Percentiles rank a stretch among this genome's conserved stretches.
These are phyloP conservation scores for Yarrowia deformans DNA, from an alignment of 805 yeast species.

Conservation along the genomic window DNA sequence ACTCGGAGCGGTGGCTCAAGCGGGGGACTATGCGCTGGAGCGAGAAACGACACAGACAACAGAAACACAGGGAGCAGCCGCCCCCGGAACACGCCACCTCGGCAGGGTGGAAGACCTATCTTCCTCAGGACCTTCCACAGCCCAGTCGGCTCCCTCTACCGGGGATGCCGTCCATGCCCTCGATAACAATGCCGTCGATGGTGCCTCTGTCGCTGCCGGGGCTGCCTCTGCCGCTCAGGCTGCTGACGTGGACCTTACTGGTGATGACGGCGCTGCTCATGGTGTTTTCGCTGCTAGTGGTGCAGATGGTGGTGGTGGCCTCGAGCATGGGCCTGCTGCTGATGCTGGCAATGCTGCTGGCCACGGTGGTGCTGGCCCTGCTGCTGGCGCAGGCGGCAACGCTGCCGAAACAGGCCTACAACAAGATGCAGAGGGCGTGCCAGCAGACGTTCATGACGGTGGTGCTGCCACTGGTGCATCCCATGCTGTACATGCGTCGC, in stretches of 20 bases:
- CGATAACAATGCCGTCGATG: not conserved
- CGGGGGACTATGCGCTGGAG: slow-evolving; percentile 15
- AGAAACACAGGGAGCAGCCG: not conserved
- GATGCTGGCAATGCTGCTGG: slow-evolving; percentile 5
- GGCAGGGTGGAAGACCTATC: slow-evolving; percentile 16
- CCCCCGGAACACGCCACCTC: not conserved
- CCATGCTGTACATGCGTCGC: slow-evolving; percentile 34
- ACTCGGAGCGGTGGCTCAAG: slow-evolving; percentile 23
- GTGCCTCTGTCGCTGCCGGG: slow-evolving; percentile 1
- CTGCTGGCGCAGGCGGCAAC: slow-evolving; percentile 5
- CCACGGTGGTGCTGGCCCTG: slow-evolving; percentile 11
- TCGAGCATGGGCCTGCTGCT: slow-evolving; percentile 24
- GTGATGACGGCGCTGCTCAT: slow-evolving; percentile 5
- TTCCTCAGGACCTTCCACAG: not conserved
- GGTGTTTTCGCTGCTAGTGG: slow-evolving; percentile 20
- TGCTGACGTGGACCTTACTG: slow-evolving; percentile 22
- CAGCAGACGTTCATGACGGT: slow-evolving; percentile 31
- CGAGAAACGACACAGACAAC: not conserved
- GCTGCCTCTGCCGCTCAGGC: slow-evolving; percentile 19
- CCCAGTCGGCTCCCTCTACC: not conserved
- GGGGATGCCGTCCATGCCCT: not conserved
- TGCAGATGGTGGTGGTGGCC: slow-evolving; percentile 21
- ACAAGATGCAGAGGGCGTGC: slow-evolving; percentile 7
- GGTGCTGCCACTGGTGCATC: slow-evolving; percentile 35
- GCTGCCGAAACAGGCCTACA: slow-evolving; percentile 7